Base-by-base conservation (phyloP, 208 protist genomes). In the Crithidia brevicula region DNA sequence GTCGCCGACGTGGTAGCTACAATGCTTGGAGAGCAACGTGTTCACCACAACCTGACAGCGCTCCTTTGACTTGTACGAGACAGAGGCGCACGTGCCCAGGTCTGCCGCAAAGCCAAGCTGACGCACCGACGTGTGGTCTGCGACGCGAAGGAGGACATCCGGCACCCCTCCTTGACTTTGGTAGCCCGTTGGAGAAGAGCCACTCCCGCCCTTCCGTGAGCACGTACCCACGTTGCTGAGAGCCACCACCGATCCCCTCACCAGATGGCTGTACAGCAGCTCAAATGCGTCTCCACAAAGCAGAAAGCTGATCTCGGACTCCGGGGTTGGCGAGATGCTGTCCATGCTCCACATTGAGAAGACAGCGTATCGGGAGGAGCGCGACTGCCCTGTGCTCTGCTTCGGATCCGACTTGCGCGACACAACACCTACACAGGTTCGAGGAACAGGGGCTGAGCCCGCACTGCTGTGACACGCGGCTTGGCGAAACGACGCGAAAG, bases 211-310 rank as follows among this genome's bases (percentile, higher is more conserved):
- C 33, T 59, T 72, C 5, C 38, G 59, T 6, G 77, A 22, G 50
- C 63, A 74, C 62, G 79, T 64, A 9, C 70, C 65, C 4, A 88
- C 51, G 27, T 73, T 72, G 40, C 75, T 81, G n/a, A 94, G 70
- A 6, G 83, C 83, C 43, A 91, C 30, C 13, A 94, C 89, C 3
- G 72, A 54, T 0, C 86, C 89, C 18, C 49, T 62, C 6, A 63
- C 51, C 4, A 92, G 60, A 22, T 77, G 80, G 30, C 69, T 82
- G 75, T 89, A 88, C 34, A 89, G 73, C 31, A 66, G 50, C 9
- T 92, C 83, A 59, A 92, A 92, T 3, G 85, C 89, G 33, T 62
- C 64, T 2, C 85, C 84, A 65, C 76, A 82, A 31, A 94, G 60
- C 18, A 94, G 62, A 33, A 94, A 52, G 31, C 77, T 52, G 33